Evolutionary conservation across 2,329 filamentous ascomycete genomes (phyloP).

Genomic region (Penicillium sp.): DNA sequence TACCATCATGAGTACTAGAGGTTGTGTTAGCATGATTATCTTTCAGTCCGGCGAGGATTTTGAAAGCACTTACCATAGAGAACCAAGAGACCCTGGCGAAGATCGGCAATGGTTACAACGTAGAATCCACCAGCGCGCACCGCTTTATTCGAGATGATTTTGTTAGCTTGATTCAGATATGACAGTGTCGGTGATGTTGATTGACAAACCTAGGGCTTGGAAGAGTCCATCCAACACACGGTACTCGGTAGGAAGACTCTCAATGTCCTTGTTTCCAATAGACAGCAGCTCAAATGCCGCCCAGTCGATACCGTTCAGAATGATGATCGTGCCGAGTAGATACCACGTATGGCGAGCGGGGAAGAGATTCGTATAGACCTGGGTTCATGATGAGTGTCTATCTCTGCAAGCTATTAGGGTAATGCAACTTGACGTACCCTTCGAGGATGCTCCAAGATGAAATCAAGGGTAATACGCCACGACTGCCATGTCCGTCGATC

Average conservation of each 20-base stretch:
- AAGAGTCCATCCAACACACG: conserved; percentile 66
- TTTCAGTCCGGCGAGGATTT: background rate
- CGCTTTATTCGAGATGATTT: conserved; percentile 15
- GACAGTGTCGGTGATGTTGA: background rate
- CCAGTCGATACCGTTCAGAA: conserved; percentile 65
- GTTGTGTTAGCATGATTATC: conserved; percentile 10
- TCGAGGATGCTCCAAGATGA: conserved; percentile 38
- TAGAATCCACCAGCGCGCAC: conserved; percentile 67
- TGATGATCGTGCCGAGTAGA: conserved; percentile 60
- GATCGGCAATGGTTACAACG: conserved; percentile 59
- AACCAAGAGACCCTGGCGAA: conserved; percentile 46
- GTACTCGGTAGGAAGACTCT: conserved; percentile 52
- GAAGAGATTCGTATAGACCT: conserved; percentile 54
- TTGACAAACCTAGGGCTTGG: conserved; percentile 52
- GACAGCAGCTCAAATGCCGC: conserved; percentile 65
- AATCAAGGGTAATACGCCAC: conserved; percentile 36
- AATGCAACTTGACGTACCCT: conserved; percentile 22
- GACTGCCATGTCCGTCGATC: conserved; percentile 27
- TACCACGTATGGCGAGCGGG: conserved; percentile 65
- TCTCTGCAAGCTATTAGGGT: too few relatives aligned
- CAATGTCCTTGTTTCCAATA: conserved; percentile 59
- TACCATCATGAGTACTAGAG: conserved; percentile 42
- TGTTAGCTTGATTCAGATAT: background rate
- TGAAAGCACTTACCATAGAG: conserved; percentile 27
- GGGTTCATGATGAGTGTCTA: conserved; percentile 7